Evolutionary conservation across 2,329 filamentous ascomycete species (phyloP), one percentile per base, ranked within the genome.

Genomic region (Aspergillus tubingensis): DNA sequence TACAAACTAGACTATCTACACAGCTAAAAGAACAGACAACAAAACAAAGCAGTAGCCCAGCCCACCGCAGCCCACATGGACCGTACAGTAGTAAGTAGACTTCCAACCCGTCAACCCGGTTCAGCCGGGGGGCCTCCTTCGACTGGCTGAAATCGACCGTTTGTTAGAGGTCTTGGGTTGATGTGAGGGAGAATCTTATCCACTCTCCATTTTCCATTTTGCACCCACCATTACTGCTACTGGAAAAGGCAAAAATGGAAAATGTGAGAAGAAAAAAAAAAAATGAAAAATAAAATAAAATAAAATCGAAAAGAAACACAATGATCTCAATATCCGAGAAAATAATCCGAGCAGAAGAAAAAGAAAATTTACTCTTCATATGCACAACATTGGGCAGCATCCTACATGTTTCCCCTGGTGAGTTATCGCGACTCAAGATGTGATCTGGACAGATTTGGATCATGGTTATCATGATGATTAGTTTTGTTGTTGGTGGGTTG

Each of bases 31-130:
- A 58, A 59, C 50, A 58, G 47, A 62, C 57, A 62, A 62, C 54
- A 62, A 63, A 63, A 61, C 66, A 63, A 59, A 59, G 56, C 58
- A 41, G 56, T 53, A 41, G 54, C 50, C 57, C 60, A 62, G 58
- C 60, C 66, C 61, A 64, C 64, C 58, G 51, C 63, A 69, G 64
- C 67, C 68, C 68, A 70, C 68, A 67, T 68, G 68, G 68, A 58
- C 60, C 62, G 44, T 54, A 48, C 44, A 54, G 55, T 39, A 36
- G 10, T 32, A 32, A 56, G 21, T 54, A 54, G 38, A 30, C 53
- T 65, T 64, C 64, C 57, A 69, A 66, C 65, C 68, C 69, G 64
- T 69, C 69, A 71, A 67, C 63, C 68, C 65, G 69, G 69, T 66
- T 70, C 68, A 65, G 64, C 63, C 67, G 67, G 66, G 66, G 63